phyloP scores from a whole-genome alignment of 179 eudicot genomes.

The Beta macrorhiza region DNA sequence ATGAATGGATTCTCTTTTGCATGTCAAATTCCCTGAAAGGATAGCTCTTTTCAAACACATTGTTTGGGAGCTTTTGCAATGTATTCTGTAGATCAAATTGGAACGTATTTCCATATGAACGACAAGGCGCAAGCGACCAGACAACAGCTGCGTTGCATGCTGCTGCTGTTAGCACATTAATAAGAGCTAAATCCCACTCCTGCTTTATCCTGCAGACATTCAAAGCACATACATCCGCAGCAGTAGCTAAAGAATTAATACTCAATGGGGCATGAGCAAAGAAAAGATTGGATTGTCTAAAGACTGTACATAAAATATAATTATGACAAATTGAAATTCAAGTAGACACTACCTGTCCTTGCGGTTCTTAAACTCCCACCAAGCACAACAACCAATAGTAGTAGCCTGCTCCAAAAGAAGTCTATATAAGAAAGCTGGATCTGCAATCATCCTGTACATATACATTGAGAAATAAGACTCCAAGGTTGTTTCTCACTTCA shows the following conservation, averaged over 20 bases:
- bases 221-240: constrained; percentile 6
- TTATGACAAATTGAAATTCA: neutral
- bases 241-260: neutral
- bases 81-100: constrained; percentile 84
- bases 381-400: constrained; percentile 73
- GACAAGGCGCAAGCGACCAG: constrained; percentile 98
- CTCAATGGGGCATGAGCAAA: neutral
- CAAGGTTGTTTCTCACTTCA: neutral
- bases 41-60: constrained; percentile 85
- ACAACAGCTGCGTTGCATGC: constrained; percentile 92
- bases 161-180: constrained; percentile 83
- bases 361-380: constrained; percentile 83
- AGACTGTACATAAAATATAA: neutral
- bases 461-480: neutral
- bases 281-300: neutral
- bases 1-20: constrained; percentile 85
- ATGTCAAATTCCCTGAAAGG: constrained; percentile 82
- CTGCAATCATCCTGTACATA: constrained; percentile 86
- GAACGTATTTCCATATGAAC: constrained; percentile 92
- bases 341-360: constrained; percentile 59
- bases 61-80: constrained; percentile 91
- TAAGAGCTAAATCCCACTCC: constrained; percentile 96
- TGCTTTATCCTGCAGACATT: constrained; percentile 65
- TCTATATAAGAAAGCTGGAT: constrained; percentile 80
- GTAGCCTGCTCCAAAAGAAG: constrained; percentile 85